Percentiles rank a stretch among this genome's conserved stretches.
Evolutionary conservation across 1,284 basidiomycete genomes (phyloP).

Genomic region (Melanopsichium pennsylvanicum): DNA sequence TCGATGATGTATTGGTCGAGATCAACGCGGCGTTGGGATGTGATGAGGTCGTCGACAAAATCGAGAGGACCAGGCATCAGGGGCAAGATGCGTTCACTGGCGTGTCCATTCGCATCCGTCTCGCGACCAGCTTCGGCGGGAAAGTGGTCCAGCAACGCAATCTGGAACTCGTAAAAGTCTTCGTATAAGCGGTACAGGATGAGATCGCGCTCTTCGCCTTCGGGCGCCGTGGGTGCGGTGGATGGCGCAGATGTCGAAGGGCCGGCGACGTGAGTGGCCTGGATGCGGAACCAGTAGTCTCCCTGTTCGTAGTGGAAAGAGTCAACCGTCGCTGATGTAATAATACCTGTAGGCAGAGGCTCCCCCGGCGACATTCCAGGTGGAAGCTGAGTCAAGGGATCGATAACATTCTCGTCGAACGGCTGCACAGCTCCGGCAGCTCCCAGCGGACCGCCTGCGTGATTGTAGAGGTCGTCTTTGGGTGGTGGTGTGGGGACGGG

Average conservation of each 20-base stretch:
- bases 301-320: conserved; percentile 96
- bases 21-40: conserved; percentile 80
- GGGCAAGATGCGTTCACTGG: conserved; percentile 78
- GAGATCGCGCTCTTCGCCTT: conserved; percentile 72
- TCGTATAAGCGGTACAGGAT: conserved; percentile 94
- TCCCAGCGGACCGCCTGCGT: conserved; percentile 18
- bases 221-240: conserved; percentile 42
- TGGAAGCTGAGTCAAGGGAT: conserved; percentile 50
- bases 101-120: conserved; percentile 64
- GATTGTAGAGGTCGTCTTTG: conserved; percentile 42
- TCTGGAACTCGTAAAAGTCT: conserved; percentile 98
- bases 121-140: conserved; percentile 41
- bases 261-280: conserved; percentile 74
- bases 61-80: conserved; percentile 92
- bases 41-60: conserved; percentile 84
- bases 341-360: conserved; percentile 71
- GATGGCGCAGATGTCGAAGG: conserved; percentile 33
- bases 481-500: conserved; percentile 38
- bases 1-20: conserved; percentile 86
- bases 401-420: conserved; percentile 18
- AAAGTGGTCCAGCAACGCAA: conserved; percentile 71
- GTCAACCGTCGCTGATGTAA: conserved; percentile 87
- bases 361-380: conserved; percentile 53
- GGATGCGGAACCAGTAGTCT: conserved; percentile 96
- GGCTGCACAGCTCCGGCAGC: conserved; percentile 17